phyloP scores from a whole-genome alignment of 2,329 filamentous ascomycete genomes.

The Colletotrichum eleusines region DNA sequence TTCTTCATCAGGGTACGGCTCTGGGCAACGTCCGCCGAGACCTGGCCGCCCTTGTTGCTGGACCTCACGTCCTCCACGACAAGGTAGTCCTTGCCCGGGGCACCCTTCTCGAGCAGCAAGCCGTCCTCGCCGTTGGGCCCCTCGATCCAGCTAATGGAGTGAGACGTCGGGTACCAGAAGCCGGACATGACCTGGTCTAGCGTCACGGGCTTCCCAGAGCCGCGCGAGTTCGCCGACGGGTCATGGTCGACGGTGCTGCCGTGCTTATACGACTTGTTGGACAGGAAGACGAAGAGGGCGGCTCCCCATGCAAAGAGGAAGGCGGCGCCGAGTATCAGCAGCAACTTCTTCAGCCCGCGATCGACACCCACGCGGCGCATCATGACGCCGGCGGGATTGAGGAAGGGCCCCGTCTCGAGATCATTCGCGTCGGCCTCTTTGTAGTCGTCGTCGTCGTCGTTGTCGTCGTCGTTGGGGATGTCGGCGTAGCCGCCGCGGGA shows the following conservation, averaged over 20 bases:
- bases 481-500: conserved; percentile 49
- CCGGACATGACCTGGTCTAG: conserved; percentile 77
- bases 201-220: conserved; percentile 78
- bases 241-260: conserved; percentile 74
- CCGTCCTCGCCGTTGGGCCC: conserved; percentile 85
- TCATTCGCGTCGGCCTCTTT: conserved; percentile 58
- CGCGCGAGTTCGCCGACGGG: conserved; percentile 72
- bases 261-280: conserved; percentile 74
- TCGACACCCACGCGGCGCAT: conserved; percentile 70
- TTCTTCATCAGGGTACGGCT: conserved; percentile 82
- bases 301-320: conserved; percentile 76
- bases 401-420: conserved; percentile 67
- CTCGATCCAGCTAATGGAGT: conserved; percentile 81
- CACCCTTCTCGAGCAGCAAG: conserved; percentile 80
- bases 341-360: conserved; percentile 70
- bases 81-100: conserved; percentile 76
- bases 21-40: conserved; percentile 53
- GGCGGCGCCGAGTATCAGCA: conserved; percentile 71
- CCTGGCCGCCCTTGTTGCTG: conserved; percentile 47
- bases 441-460: conserved; percentile 40
- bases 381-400: conserved; percentile 52
- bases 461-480: conserved; percentile 59
- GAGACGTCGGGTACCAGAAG: conserved; percentile 72
- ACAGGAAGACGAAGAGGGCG: conserved; percentile 75
- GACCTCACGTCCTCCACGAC: conserved; percentile 85